Conservation (phyloP, 2,329 filamentous ascomycete species). For the Chrysoporthe austroafricana region DNA sequence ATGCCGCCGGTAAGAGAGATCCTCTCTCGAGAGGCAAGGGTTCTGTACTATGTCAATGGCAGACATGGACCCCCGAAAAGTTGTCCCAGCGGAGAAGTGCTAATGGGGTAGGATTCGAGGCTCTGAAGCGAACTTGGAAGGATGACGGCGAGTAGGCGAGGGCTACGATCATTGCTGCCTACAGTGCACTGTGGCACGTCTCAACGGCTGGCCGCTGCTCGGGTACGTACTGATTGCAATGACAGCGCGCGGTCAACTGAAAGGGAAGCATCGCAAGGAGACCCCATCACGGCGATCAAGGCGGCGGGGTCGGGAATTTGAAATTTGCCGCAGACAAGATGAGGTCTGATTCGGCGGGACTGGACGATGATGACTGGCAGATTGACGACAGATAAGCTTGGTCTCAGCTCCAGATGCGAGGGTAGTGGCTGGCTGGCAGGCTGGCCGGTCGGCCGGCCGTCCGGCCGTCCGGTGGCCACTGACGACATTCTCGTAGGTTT, state of each 20-base stretch:
- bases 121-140: neutral
- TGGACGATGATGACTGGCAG: conserved; percentile 18
- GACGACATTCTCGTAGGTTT: neutral
- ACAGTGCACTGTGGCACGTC: neutral
- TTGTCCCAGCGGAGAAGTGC: too few species aligned
- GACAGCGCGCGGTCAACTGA: neutral
- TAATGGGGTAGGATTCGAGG: too few species aligned
- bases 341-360: neutral
- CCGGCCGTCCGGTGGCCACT: neutral
- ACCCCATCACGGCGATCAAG: neutral
- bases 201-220: neutral
- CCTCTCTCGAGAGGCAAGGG: neutral
- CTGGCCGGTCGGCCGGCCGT: neutral
- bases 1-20: neutral
- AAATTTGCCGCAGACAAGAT: conserved; percentile 7
- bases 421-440: neutral
- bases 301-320: conserved; percentile 9
- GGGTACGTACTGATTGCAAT: neutral
- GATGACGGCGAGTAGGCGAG: neutral
- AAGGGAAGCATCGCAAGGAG: neutral
- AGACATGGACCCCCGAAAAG: too few species aligned
- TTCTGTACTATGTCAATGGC: neutral
- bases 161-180: conserved; percentile 4
- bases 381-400: conserved; percentile 28
- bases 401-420: neutral